phyloP scores from a whole-genome alignment of 257 asterid species.

The Penstemon newberryi region DNA sequence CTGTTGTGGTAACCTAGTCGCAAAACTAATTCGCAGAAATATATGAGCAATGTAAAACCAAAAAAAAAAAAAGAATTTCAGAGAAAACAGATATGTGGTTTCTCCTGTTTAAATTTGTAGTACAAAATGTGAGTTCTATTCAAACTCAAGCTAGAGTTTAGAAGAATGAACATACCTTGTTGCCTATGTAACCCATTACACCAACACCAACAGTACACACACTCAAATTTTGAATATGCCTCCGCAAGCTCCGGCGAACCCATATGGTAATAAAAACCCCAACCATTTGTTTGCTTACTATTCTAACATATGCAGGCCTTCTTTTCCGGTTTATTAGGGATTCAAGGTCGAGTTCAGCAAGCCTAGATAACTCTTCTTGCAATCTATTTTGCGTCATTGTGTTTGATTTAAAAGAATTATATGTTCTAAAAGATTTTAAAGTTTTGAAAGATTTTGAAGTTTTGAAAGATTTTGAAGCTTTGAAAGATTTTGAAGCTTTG shows the following conservation, averaged over 20 bases:
- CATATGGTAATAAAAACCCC: constrained; percentile 84
- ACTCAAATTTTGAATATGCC: constrained; percentile 72
- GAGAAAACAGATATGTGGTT: background rate
- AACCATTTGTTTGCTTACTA: constrained; percentile 96
- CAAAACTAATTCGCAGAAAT: background rate
- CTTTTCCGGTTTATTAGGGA: constrained; percentile 72
- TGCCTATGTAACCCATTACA: constrained; percentile 94
- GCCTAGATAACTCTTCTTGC: constrained; percentile 46
- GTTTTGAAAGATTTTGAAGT: constrained; percentile 46
- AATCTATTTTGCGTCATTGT: constrained; percentile 31
- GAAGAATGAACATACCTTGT: constrained; percentile 68
- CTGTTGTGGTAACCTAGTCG: background rate
- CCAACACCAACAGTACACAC: constrained; percentile 97
- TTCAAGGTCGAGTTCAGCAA: constrained; percentile 69
- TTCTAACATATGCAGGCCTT: constrained; percentile 75
- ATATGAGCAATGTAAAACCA: too few relatives aligned
- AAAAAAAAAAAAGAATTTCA: background rate
- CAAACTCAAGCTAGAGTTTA: constrained; percentile 21
- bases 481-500: constrained; percentile 48
- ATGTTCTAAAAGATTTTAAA: constrained; percentile 52
- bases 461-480: constrained; percentile 53
- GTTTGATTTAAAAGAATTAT: constrained; percentile 55
- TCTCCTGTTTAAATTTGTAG: background rate
- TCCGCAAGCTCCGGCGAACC: constrained; percentile 86
- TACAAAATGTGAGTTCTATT: background rate